phyloP scores from a whole-genome alignment of 2,329 filamentous ascomycete species.

The Chalaropsis thielavioides region DNA sequence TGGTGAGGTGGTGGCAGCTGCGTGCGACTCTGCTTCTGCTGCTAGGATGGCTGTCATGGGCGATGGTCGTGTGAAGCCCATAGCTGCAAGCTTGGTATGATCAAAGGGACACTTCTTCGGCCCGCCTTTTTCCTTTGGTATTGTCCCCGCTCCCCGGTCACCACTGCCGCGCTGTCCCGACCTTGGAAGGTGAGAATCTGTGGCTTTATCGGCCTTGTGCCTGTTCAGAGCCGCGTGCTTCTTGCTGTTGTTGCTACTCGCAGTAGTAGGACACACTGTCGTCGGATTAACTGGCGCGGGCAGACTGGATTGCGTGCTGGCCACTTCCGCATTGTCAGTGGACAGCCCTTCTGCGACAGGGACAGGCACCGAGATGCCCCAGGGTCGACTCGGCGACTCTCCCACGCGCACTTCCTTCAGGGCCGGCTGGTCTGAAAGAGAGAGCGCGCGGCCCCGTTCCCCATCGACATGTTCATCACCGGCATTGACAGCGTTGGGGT shows the following conservation, averaged over 20 bases:
- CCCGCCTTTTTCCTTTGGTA: constrained; percentile 18
- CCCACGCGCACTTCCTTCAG: constrained; percentile 83
- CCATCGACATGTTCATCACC: constrained; percentile 32
- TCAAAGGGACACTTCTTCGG: constrained; percentile 46
- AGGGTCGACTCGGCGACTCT: constrained; percentile 82
- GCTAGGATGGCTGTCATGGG: not conserved
- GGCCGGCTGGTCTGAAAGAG: constrained; percentile 62
- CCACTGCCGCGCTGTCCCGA: not conserved
- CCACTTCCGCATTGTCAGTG: not conserved
- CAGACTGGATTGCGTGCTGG: constrained; percentile 5
- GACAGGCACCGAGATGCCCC: constrained; percentile 73
- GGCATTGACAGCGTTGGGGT: constrained; percentile 22
- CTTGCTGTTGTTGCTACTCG: not conserved
- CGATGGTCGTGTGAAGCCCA: constrained; percentile 20
- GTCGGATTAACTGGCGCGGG: constrained; percentile 35
- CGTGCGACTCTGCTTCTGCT: constrained; percentile 3
- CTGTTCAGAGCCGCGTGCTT: not conserved
- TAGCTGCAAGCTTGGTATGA: constrained; percentile 31
- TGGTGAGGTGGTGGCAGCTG: not conserved
- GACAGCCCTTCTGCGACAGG: constrained; percentile 26
- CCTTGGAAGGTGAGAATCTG: constrained; percentile 20
- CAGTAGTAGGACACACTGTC: constrained; percentile 23
- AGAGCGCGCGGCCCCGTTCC: constrained; percentile 40
- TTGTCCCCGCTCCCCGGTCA: not conserved
- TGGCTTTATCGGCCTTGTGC: not conserved